Percentiles rank a stretch among this genome's conserved stretches.
Evolutionary conservation across 306 rosid species (phyloP).

Genomic region (Betula pendula): DNA sequence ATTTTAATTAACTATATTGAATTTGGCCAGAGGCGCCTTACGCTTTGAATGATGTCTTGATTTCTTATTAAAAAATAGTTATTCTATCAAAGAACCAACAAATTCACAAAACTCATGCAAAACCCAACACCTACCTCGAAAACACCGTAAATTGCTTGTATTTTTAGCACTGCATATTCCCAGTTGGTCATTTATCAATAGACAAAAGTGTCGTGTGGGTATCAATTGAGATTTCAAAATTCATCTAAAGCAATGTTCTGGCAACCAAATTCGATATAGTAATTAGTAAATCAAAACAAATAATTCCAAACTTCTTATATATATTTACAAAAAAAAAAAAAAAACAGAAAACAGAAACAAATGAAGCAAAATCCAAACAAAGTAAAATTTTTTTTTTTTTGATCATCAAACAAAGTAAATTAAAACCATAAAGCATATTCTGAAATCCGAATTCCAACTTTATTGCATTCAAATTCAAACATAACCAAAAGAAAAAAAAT

Average conservation of each 20-base stretch:
- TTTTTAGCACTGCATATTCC: background rate
- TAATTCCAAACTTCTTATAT: background rate
- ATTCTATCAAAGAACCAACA: background rate
- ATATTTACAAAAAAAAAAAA: background rate
- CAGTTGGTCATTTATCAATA: background rate
- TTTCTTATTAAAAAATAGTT: background rate
- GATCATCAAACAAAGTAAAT: no score
- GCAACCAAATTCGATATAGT: constrained; percentile 4
- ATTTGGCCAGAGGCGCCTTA: no score
- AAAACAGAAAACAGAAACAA: background rate
- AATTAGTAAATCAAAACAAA: background rate
- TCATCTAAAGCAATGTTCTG: constrained; percentile 3
- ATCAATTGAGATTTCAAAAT: background rate
- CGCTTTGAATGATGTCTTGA: no score
- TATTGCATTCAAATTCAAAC: background rate
- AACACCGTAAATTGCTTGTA: background rate
- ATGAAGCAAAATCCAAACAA: background rate
- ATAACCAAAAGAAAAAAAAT: background rate
- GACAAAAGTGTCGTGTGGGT: background rate
- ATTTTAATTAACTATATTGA: no score
- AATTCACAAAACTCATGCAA: background rate
- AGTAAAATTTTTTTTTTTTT: no score
- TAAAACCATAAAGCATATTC: background rate
- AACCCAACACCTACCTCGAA: background rate
- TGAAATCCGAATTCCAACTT: background rate